Percentiles rank a stretch among this genome's conserved stretches.
Evolutionary conservation across 805 yeast genomes (phyloP).

Genomic region (Schwanniomyces pseudopolymorphus): DNA sequence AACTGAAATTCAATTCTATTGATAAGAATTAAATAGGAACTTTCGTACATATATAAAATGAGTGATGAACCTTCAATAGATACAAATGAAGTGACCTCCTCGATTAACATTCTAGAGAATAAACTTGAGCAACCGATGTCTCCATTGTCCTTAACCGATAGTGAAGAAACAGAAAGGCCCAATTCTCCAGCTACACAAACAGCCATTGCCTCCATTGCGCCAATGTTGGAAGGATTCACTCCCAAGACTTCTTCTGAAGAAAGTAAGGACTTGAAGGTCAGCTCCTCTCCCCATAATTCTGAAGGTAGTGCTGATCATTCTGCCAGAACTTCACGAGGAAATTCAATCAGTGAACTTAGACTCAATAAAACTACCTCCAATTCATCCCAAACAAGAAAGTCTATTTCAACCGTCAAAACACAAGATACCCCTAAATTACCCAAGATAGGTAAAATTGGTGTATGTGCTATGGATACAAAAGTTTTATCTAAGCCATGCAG

Average conservation of each 20-base stretch:
- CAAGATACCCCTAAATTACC: constrained; percentile 53
- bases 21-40: neutral
- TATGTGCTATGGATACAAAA: constrained; percentile 98
- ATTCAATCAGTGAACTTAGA: constrained; percentile 18
- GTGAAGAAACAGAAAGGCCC: constrained; percentile 16
- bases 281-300: constrained; percentile 6
- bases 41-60: neutral
- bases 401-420: constrained; percentile 35
- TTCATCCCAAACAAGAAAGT: constrained; percentile 31
- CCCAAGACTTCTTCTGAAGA: constrained; percentile 57
- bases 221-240: constrained; percentile 68
- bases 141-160: constrained; percentile 27
- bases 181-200: constrained; percentile 38
- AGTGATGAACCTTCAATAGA: neutral
- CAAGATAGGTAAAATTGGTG: constrained; percentile 90
- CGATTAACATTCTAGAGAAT: neutral
- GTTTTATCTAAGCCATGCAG: constrained; percentile 95
- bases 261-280: constrained; percentile 15
- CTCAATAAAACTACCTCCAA: constrained; percentile 38
- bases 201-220: constrained; percentile 80
- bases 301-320: constrained; percentile 17
- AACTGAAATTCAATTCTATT: neutral
- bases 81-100: neutral
- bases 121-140: constrained; percentile 33
- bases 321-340: constrained; percentile 16